Percentiles rank a stretch among this genome's conserved stretches.
phyloP scores from a whole-genome alignment of 306 rosid species.

The Clitoria ternatea region DNA sequence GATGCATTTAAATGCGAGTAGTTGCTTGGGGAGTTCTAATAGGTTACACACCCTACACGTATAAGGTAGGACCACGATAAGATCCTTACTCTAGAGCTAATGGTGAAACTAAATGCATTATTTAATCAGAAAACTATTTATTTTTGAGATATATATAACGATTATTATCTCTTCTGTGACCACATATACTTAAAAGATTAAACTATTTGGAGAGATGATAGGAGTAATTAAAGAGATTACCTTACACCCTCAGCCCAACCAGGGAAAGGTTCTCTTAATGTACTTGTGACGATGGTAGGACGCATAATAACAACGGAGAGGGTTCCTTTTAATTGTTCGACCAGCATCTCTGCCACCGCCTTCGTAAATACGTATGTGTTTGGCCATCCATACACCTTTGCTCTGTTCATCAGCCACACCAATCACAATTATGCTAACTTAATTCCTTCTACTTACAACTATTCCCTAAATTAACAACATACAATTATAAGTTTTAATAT shows the following conservation, averaged over 20 bases:
- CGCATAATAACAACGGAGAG: conserved; percentile 49
- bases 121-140: no score
- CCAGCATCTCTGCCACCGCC: conserved; percentile 76
- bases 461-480: no score
- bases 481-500: background rate
- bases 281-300: conserved; percentile 73
- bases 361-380: conserved; percentile 82
- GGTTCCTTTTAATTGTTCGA: conserved; percentile 40
- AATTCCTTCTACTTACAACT: background rate
- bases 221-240: no score
- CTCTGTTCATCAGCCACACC: conserved; percentile 29
- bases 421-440: background rate
- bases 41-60: background rate
- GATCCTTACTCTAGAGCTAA: background rate
- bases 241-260: conserved; percentile 86
- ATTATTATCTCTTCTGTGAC: no score
- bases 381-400: conserved; percentile 83
- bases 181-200: no score
- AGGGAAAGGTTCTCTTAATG: conserved; percentile 74
- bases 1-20: background rate
- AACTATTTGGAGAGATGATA: no score
- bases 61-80: background rate
- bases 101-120: no score
- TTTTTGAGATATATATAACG: no score
- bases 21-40: background rate